Base-by-base conservation (phyloP, 2,329 filamentous ascomycete species). In the Hawksworthiomyces lignivorus region DNA sequence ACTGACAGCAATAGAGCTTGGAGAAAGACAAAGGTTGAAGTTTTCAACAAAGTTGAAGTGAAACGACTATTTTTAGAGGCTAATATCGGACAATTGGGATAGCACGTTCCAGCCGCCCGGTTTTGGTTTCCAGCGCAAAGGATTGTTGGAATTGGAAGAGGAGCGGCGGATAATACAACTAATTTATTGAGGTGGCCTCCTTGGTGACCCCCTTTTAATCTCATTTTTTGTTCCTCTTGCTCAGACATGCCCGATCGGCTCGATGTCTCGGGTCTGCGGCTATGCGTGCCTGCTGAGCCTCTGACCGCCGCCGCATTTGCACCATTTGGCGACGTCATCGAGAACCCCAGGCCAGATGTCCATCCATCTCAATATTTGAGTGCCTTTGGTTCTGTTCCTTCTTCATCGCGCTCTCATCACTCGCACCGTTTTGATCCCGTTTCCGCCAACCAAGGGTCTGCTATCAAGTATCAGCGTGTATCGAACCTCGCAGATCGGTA, bases 391-490 rank as follows among this genome's bases (percentile, higher is more conserved):
- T 3, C 20, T 6, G 10, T 5, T 17, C 10, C 18, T 6, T 3
- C 27, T 6, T 6, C 32, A 17, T n/a, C n/a, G n/a, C 3, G 2
- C 2, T 26, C 24, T 12, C 12, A 8, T 26, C 12, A 8, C 12
- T 3, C 32, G 17, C 56, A 62, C 27, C 66, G 72, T 20, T 60
- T 65, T 54, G 67, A 69, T 49, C 67, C 74, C 42, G 65, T 80
- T 5, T 70, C 77, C 4, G 76, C 80, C 35, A 97, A 97, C 68
- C 89, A 97, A 67, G 86, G 86, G 55, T 82, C 81, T 18, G 90
- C 92, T 14, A 78, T 90, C 56, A 94, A 94, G 62, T 94, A 92
- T 62, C 74, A 82, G 47, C 75, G 86, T 56, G 80, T 94, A 48
- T 86, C 87, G n/a, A 71, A 74, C 32, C 72, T 90, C 52, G 67